phyloP scores from a whole-genome alignment of 495 filamentous ascomycete genomes.

The Aspergillus leporis region DNA sequence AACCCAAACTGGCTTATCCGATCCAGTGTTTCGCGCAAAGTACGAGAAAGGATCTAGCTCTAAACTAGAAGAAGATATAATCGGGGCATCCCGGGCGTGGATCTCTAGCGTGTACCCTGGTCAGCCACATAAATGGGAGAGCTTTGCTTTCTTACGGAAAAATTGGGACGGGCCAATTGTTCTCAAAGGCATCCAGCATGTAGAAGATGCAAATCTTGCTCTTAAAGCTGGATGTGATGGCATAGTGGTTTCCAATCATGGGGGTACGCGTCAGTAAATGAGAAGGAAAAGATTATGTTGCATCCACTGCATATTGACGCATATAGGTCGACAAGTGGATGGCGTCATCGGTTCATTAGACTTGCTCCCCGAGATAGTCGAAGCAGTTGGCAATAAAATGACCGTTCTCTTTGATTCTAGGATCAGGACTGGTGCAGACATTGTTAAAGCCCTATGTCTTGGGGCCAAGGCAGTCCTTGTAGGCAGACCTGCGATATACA shows the following conservation, averaged over 20 bases:
- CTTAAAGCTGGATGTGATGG: conserved; percentile 52
- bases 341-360: conserved; percentile 65
- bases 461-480: conserved; percentile 89
- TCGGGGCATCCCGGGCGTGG: conserved; percentile 50
- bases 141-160: conserved; percentile 53
- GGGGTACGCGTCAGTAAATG: conserved; percentile 32
- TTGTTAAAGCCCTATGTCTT: conserved; percentile 85
- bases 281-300: neutral
- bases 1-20: conserved; percentile 48
- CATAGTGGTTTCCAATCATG: conserved; percentile 57
- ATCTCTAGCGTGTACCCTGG: conserved; percentile 50
- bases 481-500: conserved; percentile 83
- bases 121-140: conserved; percentile 56
- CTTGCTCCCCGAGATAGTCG: conserved; percentile 63
- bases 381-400: conserved; percentile 54
- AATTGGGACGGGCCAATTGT: conserved; percentile 63
- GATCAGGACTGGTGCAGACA: conserved; percentile 59
- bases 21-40: conserved; percentile 62
- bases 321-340: conserved; percentile 61
- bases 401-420: conserved; percentile 68
- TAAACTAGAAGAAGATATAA: conserved; percentile 51
- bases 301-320: neutral
- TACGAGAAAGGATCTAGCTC: conserved; percentile 47
- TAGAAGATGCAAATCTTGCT: conserved; percentile 50
- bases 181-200: conserved; percentile 50